phyloP scores from a whole-genome alignment of 2,329 filamentous ascomycete genomes.

The Monilinia polystroma region DNA sequence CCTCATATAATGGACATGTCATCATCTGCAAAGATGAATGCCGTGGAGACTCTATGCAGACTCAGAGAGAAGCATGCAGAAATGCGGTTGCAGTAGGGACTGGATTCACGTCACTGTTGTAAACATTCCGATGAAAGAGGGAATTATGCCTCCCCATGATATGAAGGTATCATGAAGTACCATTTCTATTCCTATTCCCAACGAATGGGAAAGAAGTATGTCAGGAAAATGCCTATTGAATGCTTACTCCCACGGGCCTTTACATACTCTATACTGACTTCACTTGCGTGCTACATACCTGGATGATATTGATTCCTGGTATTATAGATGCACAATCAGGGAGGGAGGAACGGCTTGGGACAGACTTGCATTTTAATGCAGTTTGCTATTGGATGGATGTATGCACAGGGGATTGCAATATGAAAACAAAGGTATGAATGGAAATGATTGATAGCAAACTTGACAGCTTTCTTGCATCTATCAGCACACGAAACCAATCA shows the following conservation, averaged over 20 bases:
- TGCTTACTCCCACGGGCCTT: background rate
- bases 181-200: background rate
- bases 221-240: background rate
- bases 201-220: background rate
- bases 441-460: background rate
- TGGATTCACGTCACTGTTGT: background rate
- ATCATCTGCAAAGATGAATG: background rate
- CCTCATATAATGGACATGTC: background rate
- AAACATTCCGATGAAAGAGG: background rate
- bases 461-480: too few relatives aligned
- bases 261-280: background rate
- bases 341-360: background rate
- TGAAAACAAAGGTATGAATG: background rate
- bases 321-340: background rate
- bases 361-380: background rate
- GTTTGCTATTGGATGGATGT: background rate
- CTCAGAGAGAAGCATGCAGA: background rate
- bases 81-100: background rate
- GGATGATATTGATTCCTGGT: background rate
- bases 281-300: too few relatives aligned
- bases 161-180: background rate
- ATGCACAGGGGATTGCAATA: background rate
- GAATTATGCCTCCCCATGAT: background rate
- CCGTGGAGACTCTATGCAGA: background rate
- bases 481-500: too few relatives aligned